Percentiles rank a stretch among this genome's conserved stretches.
phyloP scores from a whole-genome alignment of 1,284 basidiomycete genomes.

The Tilletia indica region DNA sequence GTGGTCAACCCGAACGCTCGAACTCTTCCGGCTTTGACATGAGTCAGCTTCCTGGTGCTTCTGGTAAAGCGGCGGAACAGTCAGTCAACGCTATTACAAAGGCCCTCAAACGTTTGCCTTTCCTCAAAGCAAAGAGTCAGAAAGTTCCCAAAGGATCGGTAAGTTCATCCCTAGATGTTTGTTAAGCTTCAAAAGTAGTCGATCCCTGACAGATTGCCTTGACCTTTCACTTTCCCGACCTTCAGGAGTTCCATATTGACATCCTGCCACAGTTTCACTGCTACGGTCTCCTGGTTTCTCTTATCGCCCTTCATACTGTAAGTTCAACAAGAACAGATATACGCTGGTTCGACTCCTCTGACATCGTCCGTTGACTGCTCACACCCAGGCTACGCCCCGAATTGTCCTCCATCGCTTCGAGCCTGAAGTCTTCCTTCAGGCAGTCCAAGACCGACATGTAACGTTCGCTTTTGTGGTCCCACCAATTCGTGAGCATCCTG shows the following conservation, averaged over 20 bases:
- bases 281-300: conserved; percentile 49
- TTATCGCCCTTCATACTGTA: conserved; percentile 49
- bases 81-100: neutral
- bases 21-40: neutral
- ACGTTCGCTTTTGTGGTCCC: conserved; percentile 54
- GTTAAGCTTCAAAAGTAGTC: neutral
- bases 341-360: neutral
- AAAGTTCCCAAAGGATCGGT: conserved; percentile 9
- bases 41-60: neutral
- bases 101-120: neutral
- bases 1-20: no score
- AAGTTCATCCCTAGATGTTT: neutral
- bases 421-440: conserved; percentile 44
- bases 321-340: neutral
- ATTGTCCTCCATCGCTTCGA: conserved; percentile 44
- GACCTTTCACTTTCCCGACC: neutral
- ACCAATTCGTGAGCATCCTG: conserved; percentile 35
- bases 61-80: neutral
- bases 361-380: neutral
- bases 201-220: no score
- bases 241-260: conserved; percentile 47
- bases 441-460: conserved; percentile 38
- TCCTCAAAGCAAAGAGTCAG: conserved; percentile 14
- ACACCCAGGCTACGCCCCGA: conserved; percentile 34
- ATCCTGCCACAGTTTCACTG: conserved; percentile 54